A percentile compares a stretch with the other conserved stretches of the same genome.
phyloP scores from a whole-genome alignment of 1,139 yeast species.

The Debaryomycetaceae sp. region DNA sequence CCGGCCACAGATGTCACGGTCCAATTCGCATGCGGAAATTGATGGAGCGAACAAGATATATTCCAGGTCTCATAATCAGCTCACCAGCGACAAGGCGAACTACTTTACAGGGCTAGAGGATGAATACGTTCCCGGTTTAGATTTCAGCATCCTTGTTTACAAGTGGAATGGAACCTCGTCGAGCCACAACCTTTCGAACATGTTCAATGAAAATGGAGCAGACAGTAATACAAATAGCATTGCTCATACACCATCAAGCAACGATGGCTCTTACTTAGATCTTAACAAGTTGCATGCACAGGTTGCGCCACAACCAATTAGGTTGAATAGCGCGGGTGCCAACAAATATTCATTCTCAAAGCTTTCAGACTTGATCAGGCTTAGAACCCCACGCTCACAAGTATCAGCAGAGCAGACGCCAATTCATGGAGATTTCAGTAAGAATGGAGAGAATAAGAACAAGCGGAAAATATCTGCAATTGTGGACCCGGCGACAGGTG shows the following conservation, averaged over 20 bases:
- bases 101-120: slow-evolving; percentile 53
- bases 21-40: slow-evolving; percentile 1
- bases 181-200: slow-evolving; percentile 10
- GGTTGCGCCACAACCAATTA: slow-evolving; percentile 47
- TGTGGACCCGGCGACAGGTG: slow-evolving; percentile 26
- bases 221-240: slow-evolving; percentile 14
- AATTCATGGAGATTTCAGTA: background rate
- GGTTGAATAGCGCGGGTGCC: slow-evolving; percentile 9
- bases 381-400: slow-evolving; percentile 12
- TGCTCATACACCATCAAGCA: slow-evolving; percentile 22
- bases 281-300: slow-evolving; percentile 45
- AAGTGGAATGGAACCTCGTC: slow-evolving; percentile 32
- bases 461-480: slow-evolving; percentile 21
- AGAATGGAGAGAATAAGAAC: slow-evolving; percentile 9
- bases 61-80: slow-evolving; percentile 31
- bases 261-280: slow-evolving; percentile 39
- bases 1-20: slow-evolving; percentile 26
- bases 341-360: slow-evolving; percentile 21
- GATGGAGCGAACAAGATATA: slow-evolving; percentile 17
- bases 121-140: slow-evolving; percentile 69
- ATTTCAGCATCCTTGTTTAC: slow-evolving; percentile 43
- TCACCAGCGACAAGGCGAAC: slow-evolving; percentile 12
- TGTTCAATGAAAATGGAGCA: slow-evolving; percentile 9
- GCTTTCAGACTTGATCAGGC: slow-evolving; percentile 25
- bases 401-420: slow-evolving; percentile 1